phyloP scores from a whole-genome alignment of 495 filamentous ascomycete genomes.

The Penicillium cosmopolitanum region DNA sequence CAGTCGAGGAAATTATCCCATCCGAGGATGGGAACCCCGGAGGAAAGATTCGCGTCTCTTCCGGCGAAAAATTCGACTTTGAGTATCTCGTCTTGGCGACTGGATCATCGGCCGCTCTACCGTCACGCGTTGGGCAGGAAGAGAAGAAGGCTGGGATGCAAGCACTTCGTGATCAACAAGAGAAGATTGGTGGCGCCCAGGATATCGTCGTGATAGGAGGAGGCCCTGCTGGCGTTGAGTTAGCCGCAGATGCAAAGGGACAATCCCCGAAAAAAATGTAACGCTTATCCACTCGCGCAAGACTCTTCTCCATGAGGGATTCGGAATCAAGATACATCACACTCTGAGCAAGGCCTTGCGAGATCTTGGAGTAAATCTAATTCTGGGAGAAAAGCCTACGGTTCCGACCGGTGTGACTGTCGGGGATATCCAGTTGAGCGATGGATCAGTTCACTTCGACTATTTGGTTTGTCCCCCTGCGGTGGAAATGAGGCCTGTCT shows the following conservation, averaged over 20 bases:
- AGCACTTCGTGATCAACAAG: conserved; percentile 24
- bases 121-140: conserved; percentile 16
- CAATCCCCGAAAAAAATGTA: conserved; percentile 54
- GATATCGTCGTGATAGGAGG: conserved; percentile 56
- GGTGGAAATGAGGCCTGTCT: too few relatives aligned
- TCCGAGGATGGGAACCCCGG: background rate
- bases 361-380: conserved; percentile 44
- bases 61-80: conserved; percentile 27
- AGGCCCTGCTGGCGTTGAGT: conserved; percentile 57
- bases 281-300: conserved; percentile 56
- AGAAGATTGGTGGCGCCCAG: conserved; percentile 22
- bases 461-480: conserved; percentile 17
- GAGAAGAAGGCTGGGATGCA: conserved; percentile 22
- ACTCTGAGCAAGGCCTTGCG: conserved; percentile 37
- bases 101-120: conserved; percentile 20
- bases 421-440: conserved; percentile 7
- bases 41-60: conserved; percentile 14
- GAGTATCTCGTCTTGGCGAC: conserved; percentile 46
- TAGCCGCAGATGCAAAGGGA: conserved; percentile 56
- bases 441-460: conserved; percentile 18
- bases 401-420: conserved; percentile 1
- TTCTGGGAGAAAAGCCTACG: conserved; percentile 41
- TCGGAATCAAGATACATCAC: conserved; percentile 45
- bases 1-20: conserved; percentile 3
- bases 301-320: conserved; percentile 43